These are phyloP conservation scores for Scopulariopsis brevicaulis DNA, from an alignment of 2,329 filamentous ascomycete species.

Conservation along the genomic window DNA sequence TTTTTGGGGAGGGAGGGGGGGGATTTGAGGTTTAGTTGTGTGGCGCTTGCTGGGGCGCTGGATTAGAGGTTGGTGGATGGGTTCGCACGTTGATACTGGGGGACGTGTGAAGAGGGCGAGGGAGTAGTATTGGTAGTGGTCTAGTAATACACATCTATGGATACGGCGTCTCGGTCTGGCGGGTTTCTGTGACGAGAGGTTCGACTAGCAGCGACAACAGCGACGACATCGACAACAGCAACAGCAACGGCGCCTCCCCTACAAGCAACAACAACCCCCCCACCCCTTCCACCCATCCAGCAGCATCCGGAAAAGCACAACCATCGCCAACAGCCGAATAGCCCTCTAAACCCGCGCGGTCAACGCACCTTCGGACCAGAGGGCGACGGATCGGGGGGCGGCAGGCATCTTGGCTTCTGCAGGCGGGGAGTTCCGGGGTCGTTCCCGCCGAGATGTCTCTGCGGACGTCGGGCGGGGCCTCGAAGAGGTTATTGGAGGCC, in stretches of 20 bases:
- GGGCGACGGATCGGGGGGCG: background rate
- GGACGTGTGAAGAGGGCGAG: background rate
- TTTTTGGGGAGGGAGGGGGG: conserved; percentile 44
- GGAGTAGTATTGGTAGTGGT: background rate
- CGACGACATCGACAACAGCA: background rate
- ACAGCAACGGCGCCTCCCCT: background rate
- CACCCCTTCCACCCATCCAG: background rate
- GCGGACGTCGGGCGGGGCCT: background rate
- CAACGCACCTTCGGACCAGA: background rate
- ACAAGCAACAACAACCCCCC: background rate
- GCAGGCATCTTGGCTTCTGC: background rate
- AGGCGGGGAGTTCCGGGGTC: background rate
- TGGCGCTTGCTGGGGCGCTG: conserved; percentile 39
- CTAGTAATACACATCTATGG: background rate
- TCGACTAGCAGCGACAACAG: background rate
- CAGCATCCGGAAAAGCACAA: background rate
- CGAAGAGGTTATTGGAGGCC: too few species aligned
- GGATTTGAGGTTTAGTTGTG: conserved; percentile 47
- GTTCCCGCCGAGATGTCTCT: background rate
- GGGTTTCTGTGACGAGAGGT: background rate
- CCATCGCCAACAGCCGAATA: background rate
- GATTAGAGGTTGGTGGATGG: conserved; percentile 25
- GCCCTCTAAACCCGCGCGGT: background rate
- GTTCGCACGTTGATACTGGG: too few species aligned
- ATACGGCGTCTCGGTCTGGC: background rate